Evolutionary conservation across 176 grass and related monocot genomes (phyloP).

Genomic region (Rhynchospora tenuis): DNA sequence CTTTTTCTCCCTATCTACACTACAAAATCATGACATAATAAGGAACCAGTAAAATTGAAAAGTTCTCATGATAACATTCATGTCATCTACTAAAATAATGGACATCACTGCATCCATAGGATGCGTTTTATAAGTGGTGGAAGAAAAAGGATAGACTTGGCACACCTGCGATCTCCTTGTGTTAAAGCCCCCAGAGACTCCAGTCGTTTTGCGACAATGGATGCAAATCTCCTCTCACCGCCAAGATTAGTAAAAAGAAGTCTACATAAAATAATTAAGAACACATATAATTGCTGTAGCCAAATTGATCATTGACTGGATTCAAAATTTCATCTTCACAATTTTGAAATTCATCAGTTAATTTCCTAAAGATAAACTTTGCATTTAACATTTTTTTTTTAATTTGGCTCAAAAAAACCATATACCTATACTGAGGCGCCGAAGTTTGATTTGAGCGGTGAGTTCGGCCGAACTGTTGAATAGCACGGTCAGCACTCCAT

Average conservation of each 20-base stretch:
- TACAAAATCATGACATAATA: background rate
- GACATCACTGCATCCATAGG: background rate
- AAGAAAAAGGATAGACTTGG: slow-evolving; percentile 23
- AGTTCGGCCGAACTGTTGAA: slow-evolving; percentile 95
- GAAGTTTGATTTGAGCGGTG: slow-evolving; percentile 99
- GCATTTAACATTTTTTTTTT: too few species aligned
- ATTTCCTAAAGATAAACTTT: too few species aligned
- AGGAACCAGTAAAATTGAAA: background rate
- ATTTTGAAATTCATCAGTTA: too few species aligned
- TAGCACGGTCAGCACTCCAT: slow-evolving; percentile 98
- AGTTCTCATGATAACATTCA: background rate
- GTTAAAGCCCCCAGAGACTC: slow-evolving; percentile 98
- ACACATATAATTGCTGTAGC: too few species aligned
- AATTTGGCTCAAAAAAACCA: background rate
- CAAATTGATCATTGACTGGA: too few species aligned
- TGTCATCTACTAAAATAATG: background rate
- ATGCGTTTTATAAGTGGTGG: background rate
- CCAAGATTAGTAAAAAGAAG: slow-evolving; percentile 97
- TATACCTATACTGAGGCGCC: slow-evolving; percentile 91
- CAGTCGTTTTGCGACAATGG: slow-evolving; percentile 90
- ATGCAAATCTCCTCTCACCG: slow-evolving; percentile 95
- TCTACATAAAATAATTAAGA: slow-evolving; percentile 35
- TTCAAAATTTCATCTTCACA: too few species aligned
- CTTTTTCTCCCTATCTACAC: background rate
- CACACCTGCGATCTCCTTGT: slow-evolving; percentile 89